phyloP scores from a whole-genome alignment of 2,329 filamentous ascomycete species.

The Bipolaris bicolor region DNA sequence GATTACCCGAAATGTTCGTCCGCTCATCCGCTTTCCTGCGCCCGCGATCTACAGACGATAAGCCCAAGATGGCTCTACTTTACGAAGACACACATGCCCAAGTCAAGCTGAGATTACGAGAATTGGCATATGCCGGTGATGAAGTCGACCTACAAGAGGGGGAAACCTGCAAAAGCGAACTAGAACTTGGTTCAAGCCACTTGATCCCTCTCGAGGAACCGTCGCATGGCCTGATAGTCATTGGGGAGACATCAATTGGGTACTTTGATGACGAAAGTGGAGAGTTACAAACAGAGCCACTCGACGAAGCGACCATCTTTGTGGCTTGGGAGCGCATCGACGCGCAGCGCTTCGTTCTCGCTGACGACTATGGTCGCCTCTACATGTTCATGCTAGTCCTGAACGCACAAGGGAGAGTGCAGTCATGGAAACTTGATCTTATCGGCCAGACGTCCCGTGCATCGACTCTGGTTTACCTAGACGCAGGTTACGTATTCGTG shows the following conservation, averaged over 20 bases:
- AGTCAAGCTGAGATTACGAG: constrained; percentile 61
- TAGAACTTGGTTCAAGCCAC: constrained; percentile 66
- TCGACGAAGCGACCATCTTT: constrained; percentile 81
- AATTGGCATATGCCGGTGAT: constrained; percentile 60
- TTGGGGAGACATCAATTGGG: constrained; percentile 71
- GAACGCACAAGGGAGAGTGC: constrained; percentile 68
- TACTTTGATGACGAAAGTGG: constrained; percentile 83
- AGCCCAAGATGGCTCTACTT: constrained; percentile 68
- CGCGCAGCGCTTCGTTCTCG: constrained; percentile 80
- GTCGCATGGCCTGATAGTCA: constrained; percentile 56
- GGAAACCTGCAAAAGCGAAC: constrained; percentile 57
- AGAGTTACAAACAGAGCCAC: constrained; percentile 65
- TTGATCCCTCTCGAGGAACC: constrained; percentile 66
- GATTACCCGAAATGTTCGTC: constrained; percentile 71
- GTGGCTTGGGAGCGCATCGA: constrained; percentile 91
- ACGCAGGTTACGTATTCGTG: constrained; percentile 75
- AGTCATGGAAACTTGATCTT: constrained; percentile 71
- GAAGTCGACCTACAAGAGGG: constrained; percentile 61
- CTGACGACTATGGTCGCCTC: constrained; percentile 86
- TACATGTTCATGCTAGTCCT: constrained; percentile 83
- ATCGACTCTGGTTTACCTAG: constrained; percentile 78
- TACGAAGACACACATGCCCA: constrained; percentile 67
- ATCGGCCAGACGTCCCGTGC: constrained; percentile 77
- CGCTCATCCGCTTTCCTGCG: constrained; percentile 70
- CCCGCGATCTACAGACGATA: constrained; percentile 55